phyloP scores from a whole-genome alignment of 2,329 filamentous ascomycete genomes.

The Hortaea werneckii region DNA sequence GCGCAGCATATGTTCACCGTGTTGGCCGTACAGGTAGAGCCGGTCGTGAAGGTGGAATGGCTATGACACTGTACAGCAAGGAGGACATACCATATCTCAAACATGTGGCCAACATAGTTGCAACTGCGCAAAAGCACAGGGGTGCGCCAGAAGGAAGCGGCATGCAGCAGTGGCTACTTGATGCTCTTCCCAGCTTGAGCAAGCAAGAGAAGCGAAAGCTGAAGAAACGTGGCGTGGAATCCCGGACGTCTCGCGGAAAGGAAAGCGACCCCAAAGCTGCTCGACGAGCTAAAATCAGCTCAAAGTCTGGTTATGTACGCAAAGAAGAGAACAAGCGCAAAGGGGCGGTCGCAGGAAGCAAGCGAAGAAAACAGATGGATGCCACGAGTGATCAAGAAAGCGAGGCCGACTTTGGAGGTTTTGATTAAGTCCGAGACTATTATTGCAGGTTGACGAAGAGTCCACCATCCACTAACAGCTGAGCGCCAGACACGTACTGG shows the following conservation, averaged over 20 bases:
- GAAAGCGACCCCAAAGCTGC: slow-evolving; percentile 33
- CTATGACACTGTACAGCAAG: slow-evolving; percentile 89
- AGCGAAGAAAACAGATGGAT: slow-evolving; percentile 20
- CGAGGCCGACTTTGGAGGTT: slow-evolving; percentile 33
- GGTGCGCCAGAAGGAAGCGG: slow-evolving; percentile 36
- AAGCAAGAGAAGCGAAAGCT: slow-evolving; percentile 78
- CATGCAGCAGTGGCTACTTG: slow-evolving; percentile 76
- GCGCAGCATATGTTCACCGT: slow-evolving; percentile 84
- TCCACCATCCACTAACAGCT: slow-evolving; percentile 78
- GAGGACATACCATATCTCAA: slow-evolving; percentile 87
- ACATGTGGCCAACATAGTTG: slow-evolving; percentile 86
- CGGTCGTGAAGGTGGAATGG: slow-evolving; percentile 75
- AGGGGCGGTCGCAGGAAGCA: slow-evolving; percentile 27
- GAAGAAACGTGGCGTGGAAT: slow-evolving; percentile 72
- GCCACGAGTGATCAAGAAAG: slow-evolving; percentile 12
- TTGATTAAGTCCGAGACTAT: slow-evolving; percentile 20
- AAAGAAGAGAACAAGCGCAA: slow-evolving; percentile 55
- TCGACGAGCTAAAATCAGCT: slow-evolving; percentile 61
- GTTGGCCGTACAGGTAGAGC: slow-evolving; percentile 85
- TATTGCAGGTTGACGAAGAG: slow-evolving; percentile 82
- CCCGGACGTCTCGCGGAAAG: slow-evolving; percentile 39
- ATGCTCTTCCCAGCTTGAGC: slow-evolving; percentile 70
- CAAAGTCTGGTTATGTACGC: slow-evolving; percentile 67
- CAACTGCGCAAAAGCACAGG: slow-evolving; percentile 62
- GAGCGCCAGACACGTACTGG: slow-evolving; percentile 71